Evolutionary conservation across 345 rosid species (phyloP), one percentile per base, ranked within the genome.

Genomic region (Salix suchowensis): DNA sequence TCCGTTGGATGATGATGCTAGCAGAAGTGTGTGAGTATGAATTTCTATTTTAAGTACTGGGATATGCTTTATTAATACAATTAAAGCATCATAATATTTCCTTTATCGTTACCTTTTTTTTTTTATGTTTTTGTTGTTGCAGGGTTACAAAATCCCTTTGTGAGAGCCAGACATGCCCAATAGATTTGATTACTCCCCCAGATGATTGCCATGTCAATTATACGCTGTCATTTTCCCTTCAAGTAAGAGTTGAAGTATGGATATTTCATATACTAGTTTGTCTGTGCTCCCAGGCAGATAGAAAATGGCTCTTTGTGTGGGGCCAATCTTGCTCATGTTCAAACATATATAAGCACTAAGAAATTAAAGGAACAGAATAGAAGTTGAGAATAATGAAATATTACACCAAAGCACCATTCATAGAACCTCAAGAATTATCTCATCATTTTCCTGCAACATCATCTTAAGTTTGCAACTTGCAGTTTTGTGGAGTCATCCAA

Each of bases 191-290:
- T 75, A 91, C 88, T 84, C 99, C 98, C 71, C 99, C 97, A 46
- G 99, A 96, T 85, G 99, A 96, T 82, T 96, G 99, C 85, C 98
- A 93, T 90, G 97, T 91, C 79, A 96, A 96, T 79, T 91, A 89
- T 80, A 93, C 98, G 21, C 83, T 96, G 69, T 88, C 98, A 26
- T 96, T 91, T 87, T 91, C 99, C 46, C 88, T 96, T 80, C 98
- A 93, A 86, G 99, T 93, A 86, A 81, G 86, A 65, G 55, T 68
- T 19, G n/a, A 39, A 71, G 77, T 74, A 36, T 65, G 73, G 74
- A 67, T 82, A 48, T 65, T 71, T 79, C 67, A 39, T 28, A 24
- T 68, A 24, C 32, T 65, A 32, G 36, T 30, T 30, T 65, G 40
- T 74, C 34, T 73, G 44, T 68, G 23, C 21, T 42, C 50, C 55